Conservation (phyloP, 1,284 basidiomycete genomes). For the Ceratorhiza oryzae-sativae region DNA sequence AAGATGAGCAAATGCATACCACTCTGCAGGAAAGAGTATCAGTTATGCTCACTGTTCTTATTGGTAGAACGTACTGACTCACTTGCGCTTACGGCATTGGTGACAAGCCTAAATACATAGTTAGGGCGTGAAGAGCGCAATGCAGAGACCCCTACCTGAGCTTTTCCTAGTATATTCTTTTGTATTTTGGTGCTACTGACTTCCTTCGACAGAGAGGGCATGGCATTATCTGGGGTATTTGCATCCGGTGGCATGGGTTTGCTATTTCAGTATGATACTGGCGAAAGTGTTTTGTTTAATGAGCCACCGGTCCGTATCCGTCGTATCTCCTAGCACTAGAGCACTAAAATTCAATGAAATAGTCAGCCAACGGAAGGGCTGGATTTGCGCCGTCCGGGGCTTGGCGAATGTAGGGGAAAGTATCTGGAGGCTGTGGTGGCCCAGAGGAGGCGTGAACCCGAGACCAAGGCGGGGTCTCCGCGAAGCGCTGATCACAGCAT, state of each 20-base stretch:
- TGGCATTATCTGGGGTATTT: background rate
- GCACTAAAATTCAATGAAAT: background rate
- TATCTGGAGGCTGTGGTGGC: background rate
- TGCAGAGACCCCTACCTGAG: background rate
- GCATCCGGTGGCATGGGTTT: background rate
- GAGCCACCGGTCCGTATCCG: background rate
- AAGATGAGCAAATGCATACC: constrained; percentile 1
- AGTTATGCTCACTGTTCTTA: background rate
- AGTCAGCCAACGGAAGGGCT: background rate
- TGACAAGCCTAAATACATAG: constrained; percentile 17
- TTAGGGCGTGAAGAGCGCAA: background rate
- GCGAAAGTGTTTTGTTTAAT: background rate
- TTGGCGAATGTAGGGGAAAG: background rate
- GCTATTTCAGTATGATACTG: background rate
- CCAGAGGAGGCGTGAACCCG: background rate
- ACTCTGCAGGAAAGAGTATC: constrained; percentile 10
- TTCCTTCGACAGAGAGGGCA: background rate
- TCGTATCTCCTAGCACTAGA: background rate
- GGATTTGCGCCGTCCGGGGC: background rate
- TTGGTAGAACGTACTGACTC: background rate
- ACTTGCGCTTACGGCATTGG: constrained; percentile 36
- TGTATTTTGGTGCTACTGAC: background rate
- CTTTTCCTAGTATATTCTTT: background rate
- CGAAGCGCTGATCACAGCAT: constrained; percentile 7
- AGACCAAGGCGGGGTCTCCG: background rate